phyloP scores from a whole-genome alignment of 208 protist genomes.

The Acanthamoeba sp. region DNA sequence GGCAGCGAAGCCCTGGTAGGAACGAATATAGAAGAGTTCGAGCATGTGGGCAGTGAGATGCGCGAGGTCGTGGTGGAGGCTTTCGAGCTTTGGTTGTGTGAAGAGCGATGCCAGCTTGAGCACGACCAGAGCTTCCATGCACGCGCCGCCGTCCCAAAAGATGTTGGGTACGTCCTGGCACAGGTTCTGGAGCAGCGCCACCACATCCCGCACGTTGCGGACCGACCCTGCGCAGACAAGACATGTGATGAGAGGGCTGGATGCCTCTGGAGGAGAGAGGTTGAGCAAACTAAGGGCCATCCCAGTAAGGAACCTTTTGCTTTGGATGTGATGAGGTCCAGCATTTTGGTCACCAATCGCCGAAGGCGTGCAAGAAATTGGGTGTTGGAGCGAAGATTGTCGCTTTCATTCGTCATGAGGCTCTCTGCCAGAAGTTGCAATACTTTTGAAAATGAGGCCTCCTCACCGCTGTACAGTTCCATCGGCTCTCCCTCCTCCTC shows the following conservation, averaged over 20 bases:
- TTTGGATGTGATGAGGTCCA: conserved; percentile 54
- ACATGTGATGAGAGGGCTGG: background rate
- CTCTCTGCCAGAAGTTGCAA: conserved; percentile 31
- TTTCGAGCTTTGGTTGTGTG: conserved; percentile 20
- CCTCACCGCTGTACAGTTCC: background rate
- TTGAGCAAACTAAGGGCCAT: too few species aligned
- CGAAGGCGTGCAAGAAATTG: background rate
- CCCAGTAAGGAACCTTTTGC: background rate
- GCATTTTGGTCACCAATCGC: conserved; percentile 29
- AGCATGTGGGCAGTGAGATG: conserved; percentile 34
- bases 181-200: background rate
- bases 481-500: background rate
- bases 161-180: conserved; percentile 68
- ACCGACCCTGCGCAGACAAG: background rate
- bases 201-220: conserved; percentile 68
- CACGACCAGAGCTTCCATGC: conserved; percentile 54
- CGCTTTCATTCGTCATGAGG: background rate
- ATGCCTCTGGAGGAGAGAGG: too few species aligned
- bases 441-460: conserved; percentile 28
- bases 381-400: conserved; percentile 1
- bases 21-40: conserved; percentile 40
- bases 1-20: conserved; percentile 39
- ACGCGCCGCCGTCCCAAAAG: conserved; percentile 14
- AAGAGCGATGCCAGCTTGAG: conserved; percentile 49
- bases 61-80: conserved; percentile 20